phyloP scores from a whole-genome alignment of 306 rosid genomes.

The Prunus dulcis region DNA sequence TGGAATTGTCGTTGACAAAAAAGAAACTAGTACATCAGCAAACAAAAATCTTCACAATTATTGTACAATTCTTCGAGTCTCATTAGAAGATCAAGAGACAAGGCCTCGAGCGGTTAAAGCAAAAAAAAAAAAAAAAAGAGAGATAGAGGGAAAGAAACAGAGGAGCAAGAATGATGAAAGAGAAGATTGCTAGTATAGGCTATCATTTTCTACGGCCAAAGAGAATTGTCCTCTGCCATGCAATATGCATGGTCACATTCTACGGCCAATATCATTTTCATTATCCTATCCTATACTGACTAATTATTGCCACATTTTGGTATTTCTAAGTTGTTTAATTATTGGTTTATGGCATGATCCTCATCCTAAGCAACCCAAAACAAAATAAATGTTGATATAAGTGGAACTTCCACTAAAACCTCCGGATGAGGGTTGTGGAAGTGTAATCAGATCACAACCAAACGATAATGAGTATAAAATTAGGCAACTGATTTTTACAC shows the following conservation, averaged over 20 bases:
- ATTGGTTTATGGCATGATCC: not conserved
- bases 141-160: no score
- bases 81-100: no score
- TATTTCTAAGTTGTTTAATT: not conserved
- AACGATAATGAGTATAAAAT: not conserved
- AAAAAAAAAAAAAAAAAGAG: no score
- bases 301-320: no score
- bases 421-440: conserved; percentile 7
- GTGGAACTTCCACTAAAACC: conserved; percentile 37
- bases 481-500: no score
- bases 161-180: no score
- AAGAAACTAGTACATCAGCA: no score
- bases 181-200: not conserved
- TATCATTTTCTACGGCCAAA: not conserved
- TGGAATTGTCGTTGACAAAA: no score
- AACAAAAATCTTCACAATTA: no score
- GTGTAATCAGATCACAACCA: not conserved
- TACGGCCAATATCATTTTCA: not conserved
- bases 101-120: no score
- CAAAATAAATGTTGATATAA: not conserved
- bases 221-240: not conserved
- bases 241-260: not conserved
- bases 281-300: not conserved
- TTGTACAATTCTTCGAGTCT: no score
- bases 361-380: conserved; percentile 1